Base-by-base conservation (phyloP, 352 stramenopile genomes). In the Pythium utonaiense region DNA sequence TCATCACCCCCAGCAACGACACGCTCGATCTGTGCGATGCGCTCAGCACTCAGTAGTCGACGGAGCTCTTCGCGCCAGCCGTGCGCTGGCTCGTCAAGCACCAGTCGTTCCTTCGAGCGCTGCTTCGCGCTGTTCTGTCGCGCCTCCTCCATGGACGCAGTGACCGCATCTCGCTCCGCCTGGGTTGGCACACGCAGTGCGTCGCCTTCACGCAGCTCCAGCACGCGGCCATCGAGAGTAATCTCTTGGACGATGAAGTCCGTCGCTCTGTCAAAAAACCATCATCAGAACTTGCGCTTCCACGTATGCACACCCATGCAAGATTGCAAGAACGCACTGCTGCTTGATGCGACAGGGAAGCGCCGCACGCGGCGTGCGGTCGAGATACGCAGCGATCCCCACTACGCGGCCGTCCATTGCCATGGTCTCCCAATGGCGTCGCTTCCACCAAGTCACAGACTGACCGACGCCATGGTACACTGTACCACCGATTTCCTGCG, bases 161-260 rank as follows among this genome's bases (percentile, higher is more conserved):
- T 3, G 1, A 83, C 60, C 2, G 33, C 63, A 2, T 80, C 62
- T 3, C 69, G 64, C 30, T 88, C 70, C 14, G 48, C 57, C 1
- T 69, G 54, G 2, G 67, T 77, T 3, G 78, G 79, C 12, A 88
- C 4, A 9, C 60, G 69, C 0, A 52, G 6, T 22, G 62, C 40
- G 9, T 60, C 57, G 8, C 70, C 60, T 12, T 54, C 24, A 27
- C 34, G 40, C 0, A 93, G 74, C 8, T 25, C 25, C 19, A 91
- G 70, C 27, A 89, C 60, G 8, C 63, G 28, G 50, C 73, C 68
- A 12, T 71, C 49, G 7, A 60, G 40, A 53, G 68, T 75, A 62
- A 91, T 86, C 65, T 93, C 84, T 42, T 67, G 78, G 38, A 93
- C 84, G 17, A 86, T 53, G 57, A 93, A 93, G 52, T 93, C 84